These are phyloP conservation scores for Pyricularia sp. DNA, from an alignment of 2,329 filamentous ascomycete genomes.

Conservation along the genomic window DNA sequence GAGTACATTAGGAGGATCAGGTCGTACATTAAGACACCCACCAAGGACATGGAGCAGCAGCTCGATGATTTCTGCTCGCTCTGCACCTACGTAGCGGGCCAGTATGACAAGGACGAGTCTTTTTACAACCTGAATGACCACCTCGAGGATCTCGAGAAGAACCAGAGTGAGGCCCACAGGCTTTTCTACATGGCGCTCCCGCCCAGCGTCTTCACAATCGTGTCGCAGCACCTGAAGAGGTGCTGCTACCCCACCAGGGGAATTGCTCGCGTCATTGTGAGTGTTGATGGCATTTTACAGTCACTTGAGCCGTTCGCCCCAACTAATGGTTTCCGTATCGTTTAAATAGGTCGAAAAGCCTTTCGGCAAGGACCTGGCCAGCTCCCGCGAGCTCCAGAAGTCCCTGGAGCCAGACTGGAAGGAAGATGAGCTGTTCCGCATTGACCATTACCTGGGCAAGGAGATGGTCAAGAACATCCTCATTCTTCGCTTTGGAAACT, in stretches of 20 bases:
- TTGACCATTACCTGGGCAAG: constrained; percentile 98
- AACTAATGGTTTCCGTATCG: constrained; percentile 10
- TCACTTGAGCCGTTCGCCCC: background rate
- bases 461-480: constrained; percentile 99
- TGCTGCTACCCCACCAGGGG: constrained; percentile 91
- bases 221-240: constrained; percentile 92
- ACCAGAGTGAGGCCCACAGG: constrained; percentile 70
- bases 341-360: constrained; percentile 81
- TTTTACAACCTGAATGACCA: constrained; percentile 79
- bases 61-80: constrained; percentile 76
- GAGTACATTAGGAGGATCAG: constrained; percentile 91
- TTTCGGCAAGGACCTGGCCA: constrained; percentile 91
- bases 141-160: constrained; percentile 72
- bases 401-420: constrained; percentile 96
- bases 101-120: constrained; percentile 94
- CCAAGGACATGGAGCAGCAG: constrained; percentile 93
- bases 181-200: constrained; percentile 99
- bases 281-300: constrained; percentile 17
- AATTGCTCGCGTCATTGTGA: constrained; percentile 85
- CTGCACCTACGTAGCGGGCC: constrained; percentile 90
- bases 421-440: constrained; percentile 97
- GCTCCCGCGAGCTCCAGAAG: constrained; percentile 87
- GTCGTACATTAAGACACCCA: constrained; percentile 97
- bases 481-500: constrained; percentile 94
- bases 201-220: constrained; percentile 93